A percentile compares a stretch with the other conserved stretches of the same genome.
Evolutionary conservation across 2,329 filamentous ascomycete species (phyloP).

Genomic region (Trichophyton schoenleinii): DNA sequence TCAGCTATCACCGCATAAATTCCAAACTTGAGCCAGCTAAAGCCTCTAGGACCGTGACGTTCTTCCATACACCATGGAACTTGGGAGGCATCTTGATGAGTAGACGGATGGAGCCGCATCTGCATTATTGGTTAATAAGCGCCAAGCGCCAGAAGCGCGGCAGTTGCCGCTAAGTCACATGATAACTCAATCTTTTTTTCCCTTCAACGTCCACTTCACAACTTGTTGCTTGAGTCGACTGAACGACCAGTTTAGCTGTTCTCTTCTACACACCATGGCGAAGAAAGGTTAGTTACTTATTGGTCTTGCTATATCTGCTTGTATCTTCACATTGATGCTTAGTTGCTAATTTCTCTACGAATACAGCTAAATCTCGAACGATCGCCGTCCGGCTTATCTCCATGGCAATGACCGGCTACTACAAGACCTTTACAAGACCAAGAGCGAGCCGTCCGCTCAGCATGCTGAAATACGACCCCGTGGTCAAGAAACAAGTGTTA

Average conservation of each 20-base stretch:
- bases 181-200: not conserved
- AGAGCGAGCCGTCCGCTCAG: conserved; percentile 72
- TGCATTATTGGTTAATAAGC: too few relatives aligned
- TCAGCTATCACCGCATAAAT: too few relatives aligned
- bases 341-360: not conserved
- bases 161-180: not conserved
- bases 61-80: too few relatives aligned
- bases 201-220: not conserved
- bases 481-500: conserved; percentile 89
- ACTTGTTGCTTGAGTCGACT: not conserved
- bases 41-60: too few relatives aligned
- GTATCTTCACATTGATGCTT: not conserved
- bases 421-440: conserved; percentile 77
- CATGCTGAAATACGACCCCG: conserved; percentile 98
- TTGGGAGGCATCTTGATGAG: too few relatives aligned
- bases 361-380: conserved; percentile 56
- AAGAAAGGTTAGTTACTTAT: not conserved
- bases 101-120: too few relatives aligned
- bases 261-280: not conserved
- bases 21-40: too few relatives aligned
- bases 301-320: not conserved
- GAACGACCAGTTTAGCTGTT: not conserved
- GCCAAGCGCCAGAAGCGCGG: too few relatives aligned
- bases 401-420: conserved; percentile 98
- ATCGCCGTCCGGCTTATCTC: conserved; percentile 88